Conservation (phyloP, 768 basidiomycete genomes). For the Cystobasidium onofrii region DNA sequence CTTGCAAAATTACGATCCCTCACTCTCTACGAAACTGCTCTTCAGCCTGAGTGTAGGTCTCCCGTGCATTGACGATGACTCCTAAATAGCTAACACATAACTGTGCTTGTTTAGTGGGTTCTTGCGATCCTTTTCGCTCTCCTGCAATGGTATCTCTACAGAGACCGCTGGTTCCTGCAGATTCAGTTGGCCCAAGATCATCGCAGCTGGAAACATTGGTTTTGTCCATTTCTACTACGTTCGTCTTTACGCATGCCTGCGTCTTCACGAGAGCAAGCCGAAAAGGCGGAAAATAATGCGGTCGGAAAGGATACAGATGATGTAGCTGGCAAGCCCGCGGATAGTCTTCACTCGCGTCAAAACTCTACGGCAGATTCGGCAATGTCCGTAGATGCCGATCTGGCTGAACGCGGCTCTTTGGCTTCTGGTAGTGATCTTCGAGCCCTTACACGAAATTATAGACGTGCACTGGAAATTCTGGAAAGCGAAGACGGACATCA, state of each 20-base stretch:
- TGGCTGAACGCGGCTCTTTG: background rate
- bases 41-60: slow-evolving; percentile 6
- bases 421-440: slow-evolving; percentile 3
- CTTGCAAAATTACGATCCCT: background rate
- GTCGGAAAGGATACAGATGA: background rate
- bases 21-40: slow-evolving; percentile 11
- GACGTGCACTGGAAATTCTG: slow-evolving; percentile 4
- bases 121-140: background rate
- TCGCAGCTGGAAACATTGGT: background rate
- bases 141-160: background rate
- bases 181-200: background rate
- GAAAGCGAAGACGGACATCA: background rate
- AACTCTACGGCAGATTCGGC: background rate
- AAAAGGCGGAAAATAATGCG: background rate
- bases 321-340: background rate
- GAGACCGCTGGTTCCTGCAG: background rate
- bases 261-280: background rate
- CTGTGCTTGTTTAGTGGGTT: background rate
- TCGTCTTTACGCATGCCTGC: background rate
- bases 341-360: background rate
- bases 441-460: slow-evolving; percentile 21
- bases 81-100: background rate
- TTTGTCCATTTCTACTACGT: background rate
- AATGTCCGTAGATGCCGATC: background rate
- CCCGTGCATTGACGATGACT: background rate